These are phyloP conservation scores for Xylariaceae sp. DNA, from an alignment of 2,329 filamentous ascomycete species.

Conservation along the genomic window DNA sequence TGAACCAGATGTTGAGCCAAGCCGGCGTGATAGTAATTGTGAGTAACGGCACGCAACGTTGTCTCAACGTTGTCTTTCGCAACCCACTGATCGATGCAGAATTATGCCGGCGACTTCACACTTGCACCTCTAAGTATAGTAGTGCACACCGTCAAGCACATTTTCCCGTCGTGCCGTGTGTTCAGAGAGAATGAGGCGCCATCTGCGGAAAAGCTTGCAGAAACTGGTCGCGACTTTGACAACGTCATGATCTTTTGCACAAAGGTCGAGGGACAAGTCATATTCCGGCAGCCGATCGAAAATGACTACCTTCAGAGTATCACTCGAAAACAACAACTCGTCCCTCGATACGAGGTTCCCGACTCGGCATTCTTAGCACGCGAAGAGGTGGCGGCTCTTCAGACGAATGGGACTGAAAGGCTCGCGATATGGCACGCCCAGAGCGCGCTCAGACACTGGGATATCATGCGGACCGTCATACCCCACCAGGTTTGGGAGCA, in stretches of 20 bases:
- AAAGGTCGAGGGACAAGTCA: constrained; percentile 54
- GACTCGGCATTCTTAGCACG: constrained; percentile 43
- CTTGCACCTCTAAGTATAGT: constrained; percentile 74
- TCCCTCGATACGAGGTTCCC: constrained; percentile 68
- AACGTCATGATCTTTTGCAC: constrained; percentile 97
- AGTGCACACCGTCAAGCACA: constrained; percentile 72
- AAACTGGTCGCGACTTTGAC: constrained; percentile 67
- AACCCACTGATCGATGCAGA: constrained; percentile 48
- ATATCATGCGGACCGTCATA: constrained; percentile 81
- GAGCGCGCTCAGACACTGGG: constrained; percentile 83
- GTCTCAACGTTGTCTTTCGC: background rate
- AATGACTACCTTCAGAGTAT: constrained; percentile 70
- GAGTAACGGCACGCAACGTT: constrained; percentile 32
- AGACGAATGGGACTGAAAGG: constrained; percentile 59
- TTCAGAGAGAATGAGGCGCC: constrained; percentile 71
- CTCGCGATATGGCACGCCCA: constrained; percentile 69
- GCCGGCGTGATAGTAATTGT: constrained; percentile 86
- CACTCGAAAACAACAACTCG: constrained; percentile 64
- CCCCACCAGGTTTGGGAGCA: constrained; percentile 78
- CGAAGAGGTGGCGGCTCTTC: constrained; percentile 51
- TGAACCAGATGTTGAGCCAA: constrained; percentile 67
- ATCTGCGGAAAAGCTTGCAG: constrained; percentile 43
- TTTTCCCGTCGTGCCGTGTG: constrained; percentile 87
- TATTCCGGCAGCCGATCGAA: constrained; percentile 62
- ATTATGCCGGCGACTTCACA: constrained; percentile 87